Evolutionary conservation across 345 rosid species (phyloP).

Genomic region (Geranium brycei): DNA sequence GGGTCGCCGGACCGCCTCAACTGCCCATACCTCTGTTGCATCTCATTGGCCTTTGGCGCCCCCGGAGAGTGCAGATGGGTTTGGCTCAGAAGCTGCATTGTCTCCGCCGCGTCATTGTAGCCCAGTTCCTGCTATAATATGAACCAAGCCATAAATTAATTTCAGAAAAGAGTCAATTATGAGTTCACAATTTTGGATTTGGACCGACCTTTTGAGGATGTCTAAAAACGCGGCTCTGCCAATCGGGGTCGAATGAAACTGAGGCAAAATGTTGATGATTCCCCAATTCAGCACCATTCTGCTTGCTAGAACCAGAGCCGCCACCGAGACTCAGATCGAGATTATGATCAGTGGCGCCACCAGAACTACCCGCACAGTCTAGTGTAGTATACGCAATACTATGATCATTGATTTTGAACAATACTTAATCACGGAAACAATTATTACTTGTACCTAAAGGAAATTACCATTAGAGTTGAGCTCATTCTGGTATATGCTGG

Average conservation of each 20-base stretch:
- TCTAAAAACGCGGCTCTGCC: slow-evolving; percentile 4
- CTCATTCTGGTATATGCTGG: slow-evolving; percentile 58
- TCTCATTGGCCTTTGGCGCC: slow-evolving; percentile 13
- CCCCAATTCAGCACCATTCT: slow-evolving; percentile 12
- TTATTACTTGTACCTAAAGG: too few relatives aligned
- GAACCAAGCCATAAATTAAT: slow-evolving; percentile 10
- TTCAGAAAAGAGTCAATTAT: background rate
- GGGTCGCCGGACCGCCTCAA: background rate
- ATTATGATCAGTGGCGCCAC: slow-evolving; percentile 36
- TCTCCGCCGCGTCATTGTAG: slow-evolving; percentile 29
- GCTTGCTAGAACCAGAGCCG: slow-evolving; percentile 17
- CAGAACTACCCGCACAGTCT: slow-evolving; percentile 8
- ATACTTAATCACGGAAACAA: background rate
- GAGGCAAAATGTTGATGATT: slow-evolving; percentile 5
- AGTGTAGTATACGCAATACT: background rate
- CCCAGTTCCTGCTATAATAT: slow-evolving; percentile 6
- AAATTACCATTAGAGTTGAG: slow-evolving; percentile 24
- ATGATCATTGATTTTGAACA: background rate
- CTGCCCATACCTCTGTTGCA: slow-evolving; percentile 28
- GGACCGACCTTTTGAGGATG: slow-evolving; percentile 6
- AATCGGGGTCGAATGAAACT: too few relatives aligned
- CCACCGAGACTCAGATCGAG: slow-evolving; percentile 76
- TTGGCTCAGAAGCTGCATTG: slow-evolving; percentile 46
- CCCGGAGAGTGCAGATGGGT: slow-evolving; percentile 43
- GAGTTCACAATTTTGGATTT: slow-evolving; percentile 1